Percentiles rank a stretch among this genome's conserved stretches.
phyloP scores from a whole-genome alignment of 2,329 filamentous ascomycete genomes.

The Lachnum nothofagi region DNA sequence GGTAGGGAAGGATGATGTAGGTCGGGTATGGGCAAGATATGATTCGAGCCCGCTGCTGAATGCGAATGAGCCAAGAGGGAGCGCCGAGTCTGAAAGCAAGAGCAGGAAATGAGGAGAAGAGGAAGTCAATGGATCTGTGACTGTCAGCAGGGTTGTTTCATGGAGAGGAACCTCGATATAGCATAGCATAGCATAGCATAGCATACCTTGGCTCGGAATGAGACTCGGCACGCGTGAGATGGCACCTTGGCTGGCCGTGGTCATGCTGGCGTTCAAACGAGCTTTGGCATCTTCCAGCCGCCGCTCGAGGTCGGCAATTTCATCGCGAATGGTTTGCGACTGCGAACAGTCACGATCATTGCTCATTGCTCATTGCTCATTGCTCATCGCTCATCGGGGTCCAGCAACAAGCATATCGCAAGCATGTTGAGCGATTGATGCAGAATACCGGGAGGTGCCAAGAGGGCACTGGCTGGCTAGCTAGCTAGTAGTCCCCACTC shows the following conservation, averaged over 20 bases:
- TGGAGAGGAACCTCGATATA: neutral
- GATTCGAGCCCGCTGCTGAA: constrained; percentile 81
- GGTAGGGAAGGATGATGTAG: constrained; percentile 47
- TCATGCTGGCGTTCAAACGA: constrained; percentile 37
- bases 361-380: constrained; percentile 24
- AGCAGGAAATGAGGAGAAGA: constrained; percentile 59
- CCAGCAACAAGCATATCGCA: no score
- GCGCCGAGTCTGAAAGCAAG: constrained; percentile 73
- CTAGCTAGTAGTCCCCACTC: no score
- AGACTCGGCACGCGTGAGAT: constrained; percentile 23
- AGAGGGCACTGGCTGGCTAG: no score
- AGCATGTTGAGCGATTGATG: no score
- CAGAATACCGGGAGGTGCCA: no score
- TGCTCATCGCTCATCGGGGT: neutral
- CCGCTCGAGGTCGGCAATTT: constrained; percentile 55
- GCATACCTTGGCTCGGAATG: constrained; percentile 19
- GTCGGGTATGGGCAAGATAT: constrained; percentile 64
- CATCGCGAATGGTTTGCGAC: constrained; percentile 38
- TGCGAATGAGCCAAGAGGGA: constrained; percentile 80
- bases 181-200: no score
- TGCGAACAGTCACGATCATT: constrained; percentile 18
- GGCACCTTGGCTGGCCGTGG: constrained; percentile 13
- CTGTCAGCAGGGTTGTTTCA: constrained; percentile 6
- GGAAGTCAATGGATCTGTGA: constrained; percentile 19
- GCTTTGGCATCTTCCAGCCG: constrained; percentile 38